Conservation (phyloP, 805 yeast genomes). For the Saccharomycopsis javanensis region DNA sequence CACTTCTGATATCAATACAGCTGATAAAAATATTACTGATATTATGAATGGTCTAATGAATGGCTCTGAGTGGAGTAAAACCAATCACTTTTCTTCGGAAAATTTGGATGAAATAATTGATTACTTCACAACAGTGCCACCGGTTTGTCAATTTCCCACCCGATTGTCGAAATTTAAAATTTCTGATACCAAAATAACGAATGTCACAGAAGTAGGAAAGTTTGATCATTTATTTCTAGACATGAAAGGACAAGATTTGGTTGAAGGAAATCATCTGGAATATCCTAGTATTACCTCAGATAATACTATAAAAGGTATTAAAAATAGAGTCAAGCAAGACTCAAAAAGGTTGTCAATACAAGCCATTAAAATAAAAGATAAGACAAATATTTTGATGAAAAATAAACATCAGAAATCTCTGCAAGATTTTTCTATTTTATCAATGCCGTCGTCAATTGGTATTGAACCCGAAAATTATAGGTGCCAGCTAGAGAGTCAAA, state of each 20-base stretch:
- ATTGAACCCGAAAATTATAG: not conserved
- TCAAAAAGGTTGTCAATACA: not conserved
- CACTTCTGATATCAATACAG: not conserved
- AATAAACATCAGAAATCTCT: not conserved
- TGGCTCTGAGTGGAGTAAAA: not conserved
- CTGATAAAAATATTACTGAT: not conserved
- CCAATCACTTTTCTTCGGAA: not conserved
- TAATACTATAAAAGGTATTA: not conserved
- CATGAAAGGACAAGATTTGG: not conserved
- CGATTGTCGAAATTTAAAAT: conserved; percentile 2
- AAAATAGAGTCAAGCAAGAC: not conserved
- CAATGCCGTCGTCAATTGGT: not conserved
- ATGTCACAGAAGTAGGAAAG: conserved; percentile 6
- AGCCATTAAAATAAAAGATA: not conserved
- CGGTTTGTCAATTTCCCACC: not conserved
- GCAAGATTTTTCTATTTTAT: not conserved
- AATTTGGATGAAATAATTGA: not conserved
- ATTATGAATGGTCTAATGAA: not conserved
- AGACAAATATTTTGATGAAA: not conserved
- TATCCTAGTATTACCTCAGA: not conserved
- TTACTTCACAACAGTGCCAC: not conserved
- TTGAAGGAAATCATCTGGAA: not conserved
- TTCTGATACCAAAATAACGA: conserved; percentile 5
- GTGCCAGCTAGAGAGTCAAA: conserved; percentile 24
- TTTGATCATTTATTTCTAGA: conserved; percentile 3